A percentile compares a stretch with the other conserved stretches of the same genome.
Conservation (phyloP, 306 rosid species). For the Crotalaria pallida region DNA sequence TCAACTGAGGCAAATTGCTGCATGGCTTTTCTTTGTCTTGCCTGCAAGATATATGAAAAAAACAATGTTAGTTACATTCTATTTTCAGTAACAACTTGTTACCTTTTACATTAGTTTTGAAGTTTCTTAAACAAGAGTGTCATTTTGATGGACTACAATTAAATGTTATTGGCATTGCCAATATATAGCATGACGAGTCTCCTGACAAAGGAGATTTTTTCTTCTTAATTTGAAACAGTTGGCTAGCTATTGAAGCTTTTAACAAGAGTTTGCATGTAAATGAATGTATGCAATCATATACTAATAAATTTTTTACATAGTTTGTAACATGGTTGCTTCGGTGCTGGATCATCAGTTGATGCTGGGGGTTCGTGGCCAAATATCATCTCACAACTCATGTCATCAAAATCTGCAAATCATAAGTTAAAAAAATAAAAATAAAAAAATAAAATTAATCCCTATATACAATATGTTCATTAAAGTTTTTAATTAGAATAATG, state of each 20-base stretch:
- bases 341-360: conserved; percentile 60
- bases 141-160: background rate
- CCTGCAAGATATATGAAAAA: conserved; percentile 48
- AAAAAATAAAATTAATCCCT: too few relatives aligned
- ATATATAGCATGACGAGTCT: too few relatives aligned
- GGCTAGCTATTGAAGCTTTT: background rate
- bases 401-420: conserved; percentile 74
- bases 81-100: background rate
- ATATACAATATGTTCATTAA: background rate
- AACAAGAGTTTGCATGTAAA: background rate
- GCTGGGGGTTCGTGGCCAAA: conserved; percentile 81
- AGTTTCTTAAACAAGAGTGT: background rate
- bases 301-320: conserved; percentile 41
- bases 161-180: background rate
- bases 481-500: background rate
- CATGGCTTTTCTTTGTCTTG: conserved; percentile 52
- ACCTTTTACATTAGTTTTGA: background rate
- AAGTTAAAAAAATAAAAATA: background rate
- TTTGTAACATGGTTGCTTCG: conserved; percentile 81
- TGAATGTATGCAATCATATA: background rate
- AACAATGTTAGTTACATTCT: background rate
- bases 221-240: background rate
- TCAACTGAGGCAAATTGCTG: conserved; percentile 45
- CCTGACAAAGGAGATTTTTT: too few relatives aligned
- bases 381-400: conserved; percentile 91